A percentile compares a stretch with the other conserved stretches of the same genome.
These are phyloP conservation scores for Juglanconis oblonga DNA, from an alignment of 2,329 filamentous ascomycete genomes.

Conservation along the genomic window DNA sequence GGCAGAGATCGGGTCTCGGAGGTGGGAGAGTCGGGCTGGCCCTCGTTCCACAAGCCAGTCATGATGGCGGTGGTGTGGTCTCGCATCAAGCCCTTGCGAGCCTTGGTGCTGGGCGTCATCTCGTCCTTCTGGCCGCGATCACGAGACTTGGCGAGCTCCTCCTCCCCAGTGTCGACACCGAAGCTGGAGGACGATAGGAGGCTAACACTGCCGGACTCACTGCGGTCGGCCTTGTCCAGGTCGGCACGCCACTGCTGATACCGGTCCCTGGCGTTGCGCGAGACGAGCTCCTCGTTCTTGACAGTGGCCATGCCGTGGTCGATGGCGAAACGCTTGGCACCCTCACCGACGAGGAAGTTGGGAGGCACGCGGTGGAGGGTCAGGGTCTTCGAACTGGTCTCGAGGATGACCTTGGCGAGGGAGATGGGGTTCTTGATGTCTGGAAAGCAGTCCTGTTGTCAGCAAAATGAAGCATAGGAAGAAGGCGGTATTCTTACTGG, in stretches of 20 bases:
- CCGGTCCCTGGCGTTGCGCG: slow-evolving; percentile 72
- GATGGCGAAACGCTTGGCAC: slow-evolving; percentile 81
- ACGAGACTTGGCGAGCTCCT: background rate
- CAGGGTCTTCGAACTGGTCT: slow-evolving; percentile 72
- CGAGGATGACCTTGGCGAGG: slow-evolving; percentile 78
- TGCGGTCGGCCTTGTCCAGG: slow-evolving; percentile 45
- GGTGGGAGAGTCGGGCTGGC: slow-evolving; percentile 56
- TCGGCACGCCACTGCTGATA: slow-evolving; percentile 78
- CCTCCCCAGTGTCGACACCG: slow-evolving; percentile 14
- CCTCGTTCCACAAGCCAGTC: slow-evolving; percentile 59
- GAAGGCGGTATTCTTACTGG: slow-evolving; percentile 58
- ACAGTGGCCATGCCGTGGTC: slow-evolving; percentile 72
- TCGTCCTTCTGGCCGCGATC: background rate
- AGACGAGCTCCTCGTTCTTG: slow-evolving; percentile 76
- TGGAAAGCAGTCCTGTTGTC: slow-evolving; percentile 32
- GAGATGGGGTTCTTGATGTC: slow-evolving; percentile 92
- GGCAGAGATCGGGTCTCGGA: slow-evolving; percentile 9
- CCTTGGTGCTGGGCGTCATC: background rate
- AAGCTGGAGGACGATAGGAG: background rate
- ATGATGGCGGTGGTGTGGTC: slow-evolving; percentile 55
- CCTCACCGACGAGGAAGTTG: slow-evolving; percentile 83
- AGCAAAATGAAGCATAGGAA: background rate
- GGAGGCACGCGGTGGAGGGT: slow-evolving; percentile 86
- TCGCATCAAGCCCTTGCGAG: slow-evolving; percentile 24
- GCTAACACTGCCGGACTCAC: background rate